Evolutionary conservation across 192 early-diverging fungal genomes (phyloP).

Genomic region (Backusella macrospora): DNA sequence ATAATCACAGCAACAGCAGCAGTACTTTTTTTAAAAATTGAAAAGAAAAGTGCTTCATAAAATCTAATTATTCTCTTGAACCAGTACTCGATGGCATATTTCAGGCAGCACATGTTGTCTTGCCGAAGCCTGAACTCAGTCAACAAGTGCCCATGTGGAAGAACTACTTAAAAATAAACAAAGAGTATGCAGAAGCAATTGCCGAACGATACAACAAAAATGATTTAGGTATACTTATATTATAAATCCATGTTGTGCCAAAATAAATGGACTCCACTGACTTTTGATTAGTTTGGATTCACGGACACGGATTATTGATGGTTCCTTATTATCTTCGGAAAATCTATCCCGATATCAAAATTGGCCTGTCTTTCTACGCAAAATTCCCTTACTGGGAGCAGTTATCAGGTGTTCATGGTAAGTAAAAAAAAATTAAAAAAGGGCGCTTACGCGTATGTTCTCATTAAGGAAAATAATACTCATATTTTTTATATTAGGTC

Average conservation of each 20-base stretch:
- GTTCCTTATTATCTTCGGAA: constrained; percentile 13
- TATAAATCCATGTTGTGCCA: neutral
- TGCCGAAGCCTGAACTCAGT: neutral
- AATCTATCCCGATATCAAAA: constrained; percentile 16
- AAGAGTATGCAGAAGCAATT: neutral
- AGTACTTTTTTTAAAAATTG: neutral
- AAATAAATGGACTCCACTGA: constrained; percentile 7
- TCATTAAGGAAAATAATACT: neutral
- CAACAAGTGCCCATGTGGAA: neutral
- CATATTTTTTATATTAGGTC: neutral
- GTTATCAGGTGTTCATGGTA: neutral
- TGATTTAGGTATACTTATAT: neutral
- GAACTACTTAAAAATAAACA: neutral
- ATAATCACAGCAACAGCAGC: neutral
- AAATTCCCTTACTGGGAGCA: constrained; percentile 1
- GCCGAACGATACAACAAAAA: neutral
- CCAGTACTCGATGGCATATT: neutral
- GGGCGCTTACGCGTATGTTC: neutral
- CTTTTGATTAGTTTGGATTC: constrained; percentile 17
- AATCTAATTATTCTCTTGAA: neutral
- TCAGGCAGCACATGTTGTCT: neutral
- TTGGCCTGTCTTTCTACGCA: neutral
- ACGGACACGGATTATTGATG: constrained; percentile 12
- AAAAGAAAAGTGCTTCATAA: neutral
- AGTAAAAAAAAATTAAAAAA: neutral